Base-by-base conservation (phyloP, 2,329 filamentous ascomycete genomes). In the Exophiala viscosa region DNA sequence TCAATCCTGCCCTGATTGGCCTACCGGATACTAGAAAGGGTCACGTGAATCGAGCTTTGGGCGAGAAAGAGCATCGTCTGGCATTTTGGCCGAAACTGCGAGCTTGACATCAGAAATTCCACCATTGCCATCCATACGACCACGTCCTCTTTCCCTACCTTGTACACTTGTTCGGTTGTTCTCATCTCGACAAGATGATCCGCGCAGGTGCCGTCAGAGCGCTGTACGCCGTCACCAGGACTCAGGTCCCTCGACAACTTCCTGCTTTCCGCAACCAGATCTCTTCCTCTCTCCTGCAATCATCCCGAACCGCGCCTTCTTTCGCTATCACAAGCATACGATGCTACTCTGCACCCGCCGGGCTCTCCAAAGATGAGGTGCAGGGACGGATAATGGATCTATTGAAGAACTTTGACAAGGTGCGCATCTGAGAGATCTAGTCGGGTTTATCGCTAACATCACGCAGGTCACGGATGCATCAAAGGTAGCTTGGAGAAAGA, bases 341-440 rank as follows among this genome's bases (percentile, higher is more conserved):
- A 75, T 87, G 84, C 78, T 99, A 99, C 78, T 90, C 91, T 63
- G 88, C 92, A 48, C 85, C 81, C 55, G 83, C 85, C 60, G 85
- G 86, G 63, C 82, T 97, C 61, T 80, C 83, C 66, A 86, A 90
- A 79, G 79, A 85, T 52, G 90, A 96, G 77, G 88, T 96, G 53
- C 86, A 95, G 77, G 89, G 88, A 57, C 84, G 92, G 70, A 96
- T 97, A 80, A 81, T 95, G 72, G 88, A 90, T 74, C 79, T 99
- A 67, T 75, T 99, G 74, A 87, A 90, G 77, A 92, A 91, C 73
- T 99, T 97, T 72, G 93, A 99, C 79, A 99, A 99, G 87, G 88
- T 91, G 72, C 64, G 78, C 72, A 62, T 54, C 40, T 38, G 14
- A 36, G 20, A 52, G 10, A 34, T 34, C 10, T 31, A 54, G 15